Conservation (phyloP, 1,139 yeast genomes). For the Candida pseudocylindracea region DNA sequence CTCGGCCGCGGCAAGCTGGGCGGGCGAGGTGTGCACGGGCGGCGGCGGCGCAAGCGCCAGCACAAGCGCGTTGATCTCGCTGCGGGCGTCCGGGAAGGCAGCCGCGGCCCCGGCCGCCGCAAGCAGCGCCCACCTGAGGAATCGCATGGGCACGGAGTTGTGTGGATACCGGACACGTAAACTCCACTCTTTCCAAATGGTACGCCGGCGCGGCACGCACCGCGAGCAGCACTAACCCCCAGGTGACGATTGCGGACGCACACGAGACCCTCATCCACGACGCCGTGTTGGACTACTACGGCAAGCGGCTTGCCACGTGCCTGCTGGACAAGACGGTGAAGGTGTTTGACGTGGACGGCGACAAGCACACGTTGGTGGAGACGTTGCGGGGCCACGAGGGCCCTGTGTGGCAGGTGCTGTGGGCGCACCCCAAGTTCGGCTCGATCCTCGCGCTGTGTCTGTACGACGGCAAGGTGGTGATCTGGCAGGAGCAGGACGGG, state of each 20-base stretch:
- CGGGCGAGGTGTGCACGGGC: constrained; percentile 1
- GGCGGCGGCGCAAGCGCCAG: constrained; percentile 7
- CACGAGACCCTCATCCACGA: constrained; percentile 89
- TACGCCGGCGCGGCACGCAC: not conserved
- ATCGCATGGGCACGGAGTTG: not conserved
- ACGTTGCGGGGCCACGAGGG: constrained; percentile 86
- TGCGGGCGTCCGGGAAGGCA: constrained; percentile 8
- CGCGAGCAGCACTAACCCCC: constrained; percentile 2
- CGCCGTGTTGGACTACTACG: constrained; percentile 91
- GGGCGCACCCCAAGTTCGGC: constrained; percentile 99
- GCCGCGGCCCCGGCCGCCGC: constrained; percentile 1
- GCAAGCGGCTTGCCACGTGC: constrained; percentile 85
- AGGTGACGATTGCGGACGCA: constrained; percentile 63
- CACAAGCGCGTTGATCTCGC: constrained; percentile 8
- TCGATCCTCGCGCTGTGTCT: constrained; percentile 86
- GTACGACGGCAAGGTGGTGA: constrained; percentile 81
- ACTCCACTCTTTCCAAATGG: constrained; percentile 1
- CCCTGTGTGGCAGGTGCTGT: constrained; percentile 96
- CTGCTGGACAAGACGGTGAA: constrained; percentile 89
- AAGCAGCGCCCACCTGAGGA: not conserved
- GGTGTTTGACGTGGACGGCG: constrained; percentile 71
- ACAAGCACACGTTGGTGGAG: constrained; percentile 53
- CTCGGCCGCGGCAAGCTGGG: too few species aligned
- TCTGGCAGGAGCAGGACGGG: constrained; percentile 75
- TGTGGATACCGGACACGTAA: not conserved